These are phyloP conservation scores for Onygenales sp. DNA, from an alignment of 2,329 filamentous ascomycete species.

Conservation along the genomic window DNA sequence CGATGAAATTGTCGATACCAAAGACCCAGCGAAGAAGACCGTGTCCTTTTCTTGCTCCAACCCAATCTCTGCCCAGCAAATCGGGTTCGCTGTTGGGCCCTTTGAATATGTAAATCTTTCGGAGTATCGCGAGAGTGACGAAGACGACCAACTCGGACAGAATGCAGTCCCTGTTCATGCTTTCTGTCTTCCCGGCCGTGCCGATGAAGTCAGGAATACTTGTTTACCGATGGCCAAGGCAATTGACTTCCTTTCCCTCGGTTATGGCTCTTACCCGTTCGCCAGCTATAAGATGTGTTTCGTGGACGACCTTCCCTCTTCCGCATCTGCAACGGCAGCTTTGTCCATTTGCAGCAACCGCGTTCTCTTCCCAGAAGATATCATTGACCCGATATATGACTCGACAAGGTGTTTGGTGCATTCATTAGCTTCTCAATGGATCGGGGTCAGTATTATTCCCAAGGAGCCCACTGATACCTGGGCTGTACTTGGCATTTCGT, in stretches of 20 bases:
- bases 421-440: slow-evolving; percentile 83
- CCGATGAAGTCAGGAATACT: slow-evolving; percentile 75
- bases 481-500: slow-evolving; percentile 81
- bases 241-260: slow-evolving; percentile 83
- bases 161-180: slow-evolving; percentile 83
- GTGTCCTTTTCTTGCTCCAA: slow-evolving; percentile 72
- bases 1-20: slow-evolving; percentile 69
- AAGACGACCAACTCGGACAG: slow-evolving; percentile 80
- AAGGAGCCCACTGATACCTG: slow-evolving; percentile 73
- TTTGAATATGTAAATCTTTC: slow-evolving; percentile 90
- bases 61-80: slow-evolving; percentile 72
- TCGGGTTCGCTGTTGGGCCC: slow-evolving; percentile 88
- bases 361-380: slow-evolving; percentile 71
- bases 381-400: slow-evolving; percentile 77
- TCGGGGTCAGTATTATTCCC: slow-evolving; percentile 83
- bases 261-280: slow-evolving; percentile 85
- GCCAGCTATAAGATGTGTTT: slow-evolving; percentile 89
- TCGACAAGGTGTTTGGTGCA: slow-evolving; percentile 73
- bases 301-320: slow-evolving; percentile 73
- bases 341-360: slow-evolving; percentile 81
- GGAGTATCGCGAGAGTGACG: slow-evolving; percentile 79
- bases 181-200: slow-evolving; percentile 78
- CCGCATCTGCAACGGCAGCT: slow-evolving; percentile 69
- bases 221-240: slow-evolving; percentile 74
- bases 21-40: slow-evolving; percentile 73